A percentile compares a stretch with the other conserved stretches of the same genome.
phyloP scores from a whole-genome alignment of 257 asterid genomes.

The Petunia secreta region DNA sequence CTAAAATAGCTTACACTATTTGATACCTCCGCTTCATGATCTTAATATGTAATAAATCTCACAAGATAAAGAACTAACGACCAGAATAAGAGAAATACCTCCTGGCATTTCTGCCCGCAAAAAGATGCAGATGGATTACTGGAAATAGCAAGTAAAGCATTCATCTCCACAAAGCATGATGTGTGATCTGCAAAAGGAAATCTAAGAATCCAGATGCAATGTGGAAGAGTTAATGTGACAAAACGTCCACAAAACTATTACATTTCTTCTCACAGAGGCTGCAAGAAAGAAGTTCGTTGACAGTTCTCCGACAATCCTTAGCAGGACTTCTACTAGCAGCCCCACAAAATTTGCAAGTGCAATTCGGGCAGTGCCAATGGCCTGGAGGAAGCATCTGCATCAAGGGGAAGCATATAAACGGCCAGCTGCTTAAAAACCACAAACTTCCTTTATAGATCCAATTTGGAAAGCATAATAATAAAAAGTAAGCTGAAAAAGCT shows the following conservation, averaged over 20 bases:
- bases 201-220: conserved; percentile 28
- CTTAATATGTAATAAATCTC: conserved; percentile 11
- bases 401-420: conserved; percentile 27
- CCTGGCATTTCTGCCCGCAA: conserved; percentile 80
- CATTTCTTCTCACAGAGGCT: conserved; percentile 80
- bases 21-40: neutral
- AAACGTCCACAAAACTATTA: conserved; percentile 39
- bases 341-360: conserved; percentile 86
- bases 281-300: conserved; percentile 57
- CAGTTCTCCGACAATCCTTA: conserved; percentile 37
- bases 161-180: conserved; percentile 56
- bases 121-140: conserved; percentile 44
- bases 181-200: conserved; percentile 62
- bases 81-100: conserved; percentile 54
- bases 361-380: conserved; percentile 95
- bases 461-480: neutral
- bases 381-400: conserved; percentile 82
- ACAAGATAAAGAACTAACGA: conserved; percentile 1
- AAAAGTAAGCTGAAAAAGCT: neutral
- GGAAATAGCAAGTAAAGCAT: conserved; percentile 47
- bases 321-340: conserved; percentile 43
- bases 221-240: neutral
- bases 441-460: neutral
- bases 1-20: neutral
- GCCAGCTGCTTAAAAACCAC: neutral